A percentile compares a stretch with the other conserved stretches of the same genome.
These are phyloP conservation scores for Pseudotsuga menziesii DNA, from an alignment of 75 land plant genomes.

Conservation along the genomic window DNA sequence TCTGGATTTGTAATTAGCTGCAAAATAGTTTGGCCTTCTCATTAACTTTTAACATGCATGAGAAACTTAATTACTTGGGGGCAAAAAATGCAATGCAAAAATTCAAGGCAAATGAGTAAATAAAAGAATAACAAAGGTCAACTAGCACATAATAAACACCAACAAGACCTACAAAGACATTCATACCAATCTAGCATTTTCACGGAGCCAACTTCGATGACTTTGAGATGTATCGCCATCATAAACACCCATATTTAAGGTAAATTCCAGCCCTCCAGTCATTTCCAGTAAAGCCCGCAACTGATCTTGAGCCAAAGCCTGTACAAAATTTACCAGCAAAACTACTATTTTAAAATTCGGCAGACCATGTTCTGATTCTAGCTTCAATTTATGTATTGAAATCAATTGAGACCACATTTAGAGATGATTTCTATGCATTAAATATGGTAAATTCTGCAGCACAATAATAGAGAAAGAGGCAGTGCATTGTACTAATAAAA, in stretches of 20 bases:
- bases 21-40: slow-evolving; percentile 4
- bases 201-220: slow-evolving; percentile 59
- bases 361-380: neutral
- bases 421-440: neutral
- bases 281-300: slow-evolving; percentile 56
- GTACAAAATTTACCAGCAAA: slow-evolving; percentile 9
- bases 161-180: neutral
- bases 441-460: neutral
- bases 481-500: neutral
- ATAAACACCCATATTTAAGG: slow-evolving; percentile 64
- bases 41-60: neutral
- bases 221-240: slow-evolving; percentile 90
- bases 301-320: slow-evolving; percentile 99
- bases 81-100: neutral
- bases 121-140: neutral
- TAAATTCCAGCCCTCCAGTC: slow-evolving; percentile 25
- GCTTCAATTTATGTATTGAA: neutral
- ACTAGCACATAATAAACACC: neutral
- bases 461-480: neutral
- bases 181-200: slow-evolving; percentile 83
- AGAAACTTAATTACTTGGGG: neutral
- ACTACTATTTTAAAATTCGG: neutral
- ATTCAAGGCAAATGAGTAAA: neutral
- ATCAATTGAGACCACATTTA: neutral
- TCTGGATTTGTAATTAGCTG: slow-evolving; percentile 99